Percentiles rank a stretch among this genome's conserved stretches.
phyloP scores from a whole-genome alignment of 2,329 filamentous ascomycete species.

The Stemphylium lycopersici region DNA sequence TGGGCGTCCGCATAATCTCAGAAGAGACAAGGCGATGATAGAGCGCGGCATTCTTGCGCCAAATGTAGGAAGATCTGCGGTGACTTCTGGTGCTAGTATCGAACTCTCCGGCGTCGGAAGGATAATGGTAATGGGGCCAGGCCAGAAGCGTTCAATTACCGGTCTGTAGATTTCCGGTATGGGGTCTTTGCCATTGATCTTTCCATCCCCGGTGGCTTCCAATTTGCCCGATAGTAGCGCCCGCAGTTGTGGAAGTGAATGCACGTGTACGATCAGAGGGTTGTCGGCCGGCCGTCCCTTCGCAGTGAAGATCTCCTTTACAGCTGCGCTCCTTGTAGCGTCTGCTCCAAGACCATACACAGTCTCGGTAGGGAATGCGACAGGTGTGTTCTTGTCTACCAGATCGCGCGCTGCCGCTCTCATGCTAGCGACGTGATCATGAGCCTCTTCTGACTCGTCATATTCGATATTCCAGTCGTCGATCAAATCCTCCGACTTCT shows the following conservation, averaged over 20 bases:
- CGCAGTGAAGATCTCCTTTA: constrained; percentile 88
- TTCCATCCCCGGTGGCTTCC: background rate
- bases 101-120: constrained; percentile 75
- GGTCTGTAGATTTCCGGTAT: constrained; percentile 79
- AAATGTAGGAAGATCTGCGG: constrained; percentile 82
- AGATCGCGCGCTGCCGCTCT: constrained; percentile 70
- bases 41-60: constrained; percentile 89
- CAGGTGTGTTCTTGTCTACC: constrained; percentile 70
- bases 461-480: constrained; percentile 46
- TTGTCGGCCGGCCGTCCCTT: constrained; percentile 94
- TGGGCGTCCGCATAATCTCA: constrained; percentile 76
- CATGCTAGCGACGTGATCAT: constrained; percentile 60
- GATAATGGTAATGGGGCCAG: constrained; percentile 89
- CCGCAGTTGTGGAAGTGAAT: constrained; percentile 78
- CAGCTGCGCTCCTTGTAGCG: constrained; percentile 81
- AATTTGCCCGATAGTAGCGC: constrained; percentile 57
- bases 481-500: constrained; percentile 40
- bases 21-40: constrained; percentile 84
- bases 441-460: constrained; percentile 42
- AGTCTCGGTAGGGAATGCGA: constrained; percentile 96
- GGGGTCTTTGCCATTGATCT: constrained; percentile 39
- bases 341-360: constrained; percentile 98
- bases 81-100: constrained; percentile 85
- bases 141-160: constrained; percentile 87
- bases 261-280: constrained; percentile 90